A percentile compares a stretch with the other conserved stretches of the same genome.
These are phyloP conservation scores for Termitomyces sp. DNA, from an alignment of 768 basidiomycete species.

Conservation along the genomic window DNA sequence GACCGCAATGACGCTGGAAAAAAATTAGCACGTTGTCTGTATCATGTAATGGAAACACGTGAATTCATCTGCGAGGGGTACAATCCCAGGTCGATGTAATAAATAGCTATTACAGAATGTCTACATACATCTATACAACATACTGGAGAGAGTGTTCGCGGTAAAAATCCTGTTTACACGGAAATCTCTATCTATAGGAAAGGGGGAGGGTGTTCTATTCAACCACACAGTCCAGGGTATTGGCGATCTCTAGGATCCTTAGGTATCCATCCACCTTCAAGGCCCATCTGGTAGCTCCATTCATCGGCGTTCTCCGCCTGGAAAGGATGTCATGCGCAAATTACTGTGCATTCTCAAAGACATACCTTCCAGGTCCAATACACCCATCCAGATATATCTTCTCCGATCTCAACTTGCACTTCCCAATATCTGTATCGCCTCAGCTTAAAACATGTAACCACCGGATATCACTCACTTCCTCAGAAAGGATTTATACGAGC, in stretches of 20 bases:
- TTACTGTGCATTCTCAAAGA: background rate
- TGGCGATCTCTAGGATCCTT: conserved; percentile 58
- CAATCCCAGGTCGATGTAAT: too few relatives aligned
- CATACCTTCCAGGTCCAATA: conserved; percentile 78
- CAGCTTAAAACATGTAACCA: background rate
- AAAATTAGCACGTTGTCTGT: background rate
- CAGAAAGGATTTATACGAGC: conserved; percentile 57
- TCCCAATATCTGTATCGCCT: conserved; percentile 60
- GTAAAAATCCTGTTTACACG: background rate
- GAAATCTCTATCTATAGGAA: background rate
- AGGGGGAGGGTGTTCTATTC: background rate
- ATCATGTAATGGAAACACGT: background rate
- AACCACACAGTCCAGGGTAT: conserved; percentile 60
- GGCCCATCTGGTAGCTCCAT: conserved; percentile 71
- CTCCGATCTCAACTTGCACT: conserved; percentile 70
- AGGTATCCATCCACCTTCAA: conserved; percentile 77
- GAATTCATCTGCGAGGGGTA: too few relatives aligned
- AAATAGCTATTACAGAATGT: too few relatives aligned
- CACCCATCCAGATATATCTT: conserved; percentile 67
- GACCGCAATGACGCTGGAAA: background rate
- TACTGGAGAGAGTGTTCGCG: background rate
- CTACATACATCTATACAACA: background rate
- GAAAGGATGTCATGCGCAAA: background rate
- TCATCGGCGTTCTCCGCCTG: conserved; percentile 66
- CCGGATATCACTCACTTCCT: conserved; percentile 40